Conservation (phyloP, 768 basidiomycete species). For the Mycena alexandri region DNA sequence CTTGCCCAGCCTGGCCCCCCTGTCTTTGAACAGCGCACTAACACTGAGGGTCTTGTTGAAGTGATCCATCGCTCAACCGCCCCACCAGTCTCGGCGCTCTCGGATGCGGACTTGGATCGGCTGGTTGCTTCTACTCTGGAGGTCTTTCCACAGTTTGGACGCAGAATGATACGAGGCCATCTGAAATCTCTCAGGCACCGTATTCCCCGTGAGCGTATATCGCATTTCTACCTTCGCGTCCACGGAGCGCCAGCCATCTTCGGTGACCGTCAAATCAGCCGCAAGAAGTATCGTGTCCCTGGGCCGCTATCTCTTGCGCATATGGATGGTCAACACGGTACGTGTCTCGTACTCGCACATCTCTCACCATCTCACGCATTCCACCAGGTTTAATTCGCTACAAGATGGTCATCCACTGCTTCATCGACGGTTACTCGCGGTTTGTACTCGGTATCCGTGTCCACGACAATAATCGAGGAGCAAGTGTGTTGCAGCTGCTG, state of each 20-base stretch:
- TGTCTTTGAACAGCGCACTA: constrained; percentile 2
- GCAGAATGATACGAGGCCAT: constrained; percentile 33
- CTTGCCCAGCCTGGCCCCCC: constrained; percentile 33
- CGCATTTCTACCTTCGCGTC: constrained; percentile 25
- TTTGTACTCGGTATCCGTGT: constrained; percentile 20
- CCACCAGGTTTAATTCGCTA: constrained; percentile 41
- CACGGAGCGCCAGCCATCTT: constrained; percentile 27
- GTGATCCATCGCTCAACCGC: constrained; percentile 1
- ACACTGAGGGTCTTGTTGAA: constrained; percentile 1
- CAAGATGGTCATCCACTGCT: constrained; percentile 46
- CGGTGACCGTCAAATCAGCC: constrained; percentile 31
- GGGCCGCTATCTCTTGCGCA: constrained; percentile 46
- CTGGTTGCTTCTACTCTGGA: constrained; percentile 18
- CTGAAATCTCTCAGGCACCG: constrained; percentile 23
- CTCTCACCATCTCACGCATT: background rate
- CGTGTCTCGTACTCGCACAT: background rate
- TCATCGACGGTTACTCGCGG: constrained; percentile 47
- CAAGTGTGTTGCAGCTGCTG: constrained; percentile 8
- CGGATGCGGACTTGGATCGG: constrained; percentile 33
- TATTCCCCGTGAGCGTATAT: too few species aligned
- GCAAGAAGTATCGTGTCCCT: constrained; percentile 41
- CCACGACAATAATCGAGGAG: too few species aligned
- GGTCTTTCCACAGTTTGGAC: constrained; percentile 33
- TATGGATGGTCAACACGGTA: constrained; percentile 48
- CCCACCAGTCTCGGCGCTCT: constrained; percentile 20